Percentiles rank a stretch among this genome's conserved stretches.
These are phyloP conservation scores for Rhizophora apiculata DNA, from an alignment of 345 rosid genomes.

Conservation along the genomic window DNA sequence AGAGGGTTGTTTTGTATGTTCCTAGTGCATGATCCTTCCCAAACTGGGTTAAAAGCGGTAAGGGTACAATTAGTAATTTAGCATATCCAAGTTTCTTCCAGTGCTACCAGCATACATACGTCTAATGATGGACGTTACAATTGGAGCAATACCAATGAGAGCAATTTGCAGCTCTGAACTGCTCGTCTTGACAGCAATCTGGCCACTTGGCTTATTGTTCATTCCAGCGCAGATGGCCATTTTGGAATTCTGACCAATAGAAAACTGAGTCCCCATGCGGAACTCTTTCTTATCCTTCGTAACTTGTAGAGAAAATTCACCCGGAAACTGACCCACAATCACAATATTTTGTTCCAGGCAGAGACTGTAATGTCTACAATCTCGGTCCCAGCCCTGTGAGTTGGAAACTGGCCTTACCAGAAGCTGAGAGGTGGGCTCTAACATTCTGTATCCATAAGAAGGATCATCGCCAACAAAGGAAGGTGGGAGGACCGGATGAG, in stretches of 20 bases:
- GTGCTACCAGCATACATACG: conserved; percentile 17
- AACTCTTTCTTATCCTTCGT: conserved; percentile 43
- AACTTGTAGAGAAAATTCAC: conserved; percentile 33
- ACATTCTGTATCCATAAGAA: conserved; percentile 31
- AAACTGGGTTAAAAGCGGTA: neutral
- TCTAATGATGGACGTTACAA: conserved; percentile 27
- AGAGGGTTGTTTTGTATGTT: too few species aligned
- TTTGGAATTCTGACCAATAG: conserved; percentile 31
- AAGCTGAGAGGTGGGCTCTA: conserved; percentile 32
- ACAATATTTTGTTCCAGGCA: conserved; percentile 33
- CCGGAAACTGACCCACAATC: conserved; percentile 24
- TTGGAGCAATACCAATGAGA: conserved; percentile 33
- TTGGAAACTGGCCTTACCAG: conserved; percentile 41
- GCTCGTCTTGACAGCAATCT: conserved; percentile 40
- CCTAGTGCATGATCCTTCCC: neutral
- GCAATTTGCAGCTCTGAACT: conserved; percentile 39
- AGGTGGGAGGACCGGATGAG: conserved; percentile 37
- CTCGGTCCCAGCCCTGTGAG: conserved; percentile 42
- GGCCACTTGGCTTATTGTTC: conserved; percentile 42
- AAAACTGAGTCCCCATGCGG: conserved; percentile 40
- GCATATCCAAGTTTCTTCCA: conserved; percentile 5
- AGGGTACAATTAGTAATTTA: neutral
- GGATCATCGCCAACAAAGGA: conserved; percentile 39
- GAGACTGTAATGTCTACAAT: conserved; percentile 39
- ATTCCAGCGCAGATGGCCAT: conserved; percentile 36